Base-by-base conservation (phyloP, 345 rosid genomes). In the Bruguiera gymnorhiza region DNA sequence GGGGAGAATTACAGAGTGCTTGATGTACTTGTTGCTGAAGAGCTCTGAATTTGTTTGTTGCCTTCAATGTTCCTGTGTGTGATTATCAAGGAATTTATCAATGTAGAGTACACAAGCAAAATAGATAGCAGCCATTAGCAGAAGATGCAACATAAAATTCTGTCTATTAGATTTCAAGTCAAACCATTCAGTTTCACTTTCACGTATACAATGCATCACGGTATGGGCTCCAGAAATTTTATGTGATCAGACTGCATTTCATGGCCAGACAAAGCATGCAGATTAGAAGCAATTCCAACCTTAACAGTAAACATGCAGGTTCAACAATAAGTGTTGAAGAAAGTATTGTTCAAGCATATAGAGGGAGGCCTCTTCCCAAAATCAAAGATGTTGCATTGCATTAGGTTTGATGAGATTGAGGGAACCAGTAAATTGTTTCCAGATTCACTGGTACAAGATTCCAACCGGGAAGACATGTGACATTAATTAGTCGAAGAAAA, bases 11-110 rank as follows among this genome's bases (percentile, higher is more conserved):
- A 27, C 37, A 21, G 0, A 95, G 83, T 34, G 73, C 83, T 60
- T 62, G 87, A 67, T 78, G 81, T 61, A 95, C 94, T 77, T 77
- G 83, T 54, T 88, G 87, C 67, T 92, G 98, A 63, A 95, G 93
- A 46, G 71, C 83, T 78, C 85, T 82, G 46, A 95, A 95, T 83
- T 90, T 95, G 53, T 75, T 78, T 8, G 88, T 85, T 46, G 97
- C 97, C 75, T 87, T 92, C 65, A 62, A 63, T 60, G 86, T 86
- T 27, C 99, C 99, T 92, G 86, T 29, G n/a, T 60, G 53, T 52
- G 51, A 60, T 63, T 59, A 11, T 56, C 46, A 32, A 64, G 53
- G 61, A 63, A 58, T 27, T 2, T n/a, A 6, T 64, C 16, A 58
- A 9, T n/a, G 36, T 37, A 21, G 55, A 24, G 19, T 36, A 7